Base-by-base conservation (phyloP, 2,329 filamentous ascomycete species). In the Eutypella sp. region DNA sequence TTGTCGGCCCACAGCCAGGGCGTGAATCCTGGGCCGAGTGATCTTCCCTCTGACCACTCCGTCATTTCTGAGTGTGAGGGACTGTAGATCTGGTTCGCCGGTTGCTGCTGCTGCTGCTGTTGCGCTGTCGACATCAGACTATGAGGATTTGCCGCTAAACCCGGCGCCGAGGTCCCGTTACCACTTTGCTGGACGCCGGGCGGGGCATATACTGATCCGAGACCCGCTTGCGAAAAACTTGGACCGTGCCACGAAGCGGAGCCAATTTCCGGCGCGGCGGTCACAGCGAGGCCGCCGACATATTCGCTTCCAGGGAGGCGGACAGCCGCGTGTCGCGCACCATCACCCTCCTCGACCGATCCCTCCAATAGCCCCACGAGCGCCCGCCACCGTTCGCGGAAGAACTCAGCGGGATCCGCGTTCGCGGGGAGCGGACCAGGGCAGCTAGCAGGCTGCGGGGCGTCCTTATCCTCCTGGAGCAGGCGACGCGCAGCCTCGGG, bases 1-100 rank as follows among this genome's bases (percentile, higher is more conserved):
- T 47, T 39, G 25, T 62, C 60, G 3, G 57, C 56, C 65, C 66
- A 69, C 3, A 67, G 47, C 62, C 67, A 68, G 5, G 59, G 51
- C 2, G 53, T 53, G 18, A 64, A 51, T 5, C 54, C 56, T 7
- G 39, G 33, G 2, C 46, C 53, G 11, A 47, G 43, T 9, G 25
- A 31, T 20, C 41, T 27, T 3, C 45, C 23, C 8, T 47, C 18
- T 13, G 46, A 24, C 25, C 45, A 47, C 25, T 42, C 38, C 2
- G 33, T n/a, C 27, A 47, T 16, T 13, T 25, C 18, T 11, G 48
- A 38, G 1, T 47, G 18, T 33, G 47, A 40, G 5, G 38, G 15
- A 16, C 36, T 45, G 25, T 46, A 45, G 1, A 42, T 33, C 3
- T 44, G 19, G 7, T 36, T 18, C 10, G 41, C 42, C 3, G 15